Evolutionary conservation across 2,329 filamentous ascomycete genomes (phyloP).

Genomic region (Apiospora sp.): DNA sequence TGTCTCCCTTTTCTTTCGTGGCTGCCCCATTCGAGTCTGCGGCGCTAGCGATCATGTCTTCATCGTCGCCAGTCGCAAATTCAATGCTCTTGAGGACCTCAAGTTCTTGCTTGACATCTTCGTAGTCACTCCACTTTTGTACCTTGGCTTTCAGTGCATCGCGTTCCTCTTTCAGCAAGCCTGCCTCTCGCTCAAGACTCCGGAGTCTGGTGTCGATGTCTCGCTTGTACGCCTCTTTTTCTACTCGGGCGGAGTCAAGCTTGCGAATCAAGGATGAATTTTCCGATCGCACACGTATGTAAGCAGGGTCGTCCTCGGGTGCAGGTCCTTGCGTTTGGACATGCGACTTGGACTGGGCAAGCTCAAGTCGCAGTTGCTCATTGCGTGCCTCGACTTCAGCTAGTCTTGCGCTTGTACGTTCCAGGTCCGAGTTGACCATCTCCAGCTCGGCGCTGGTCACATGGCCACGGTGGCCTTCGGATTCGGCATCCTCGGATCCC

Average conservation of each 20-base stretch:
- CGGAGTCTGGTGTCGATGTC: slow-evolving; percentile 79
- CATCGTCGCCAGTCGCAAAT: slow-evolving; percentile 89
- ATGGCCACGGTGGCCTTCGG: slow-evolving; percentile 63
- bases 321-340: slow-evolving; percentile 66
- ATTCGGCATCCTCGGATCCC: slow-evolving; percentile 70
- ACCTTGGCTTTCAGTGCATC: slow-evolving; percentile 83
- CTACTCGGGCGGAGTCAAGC: slow-evolving; percentile 82
- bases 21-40: slow-evolving; percentile 57
- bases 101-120: slow-evolving; percentile 93
- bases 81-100: slow-evolving; percentile 98
- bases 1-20: slow-evolving; percentile 73
- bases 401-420: slow-evolving; percentile 84
- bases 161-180: slow-evolving; percentile 79
- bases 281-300: slow-evolving; percentile 87
- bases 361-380: slow-evolving; percentile 87
- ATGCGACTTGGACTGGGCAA: slow-evolving; percentile 86
- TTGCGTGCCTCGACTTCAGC: slow-evolving; percentile 94
- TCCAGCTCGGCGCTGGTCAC: slow-evolving; percentile 91
- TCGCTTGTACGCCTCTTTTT: slow-evolving; percentile 82
- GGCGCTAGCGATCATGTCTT: slow-evolving; percentile 61
- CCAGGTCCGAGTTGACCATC: slow-evolving; percentile 89
- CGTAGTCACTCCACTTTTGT: slow-evolving; percentile 91
- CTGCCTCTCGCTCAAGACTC: slow-evolving; percentile 80
- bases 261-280: slow-evolving; percentile 92
- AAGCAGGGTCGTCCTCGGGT: slow-evolving; percentile 88